A percentile compares a stretch with the other conserved stretches of the same genome.
These are phyloP conservation scores for Centaurea solstitialis DNA, from an alignment of 129 eudicot species.

Conservation along the genomic window DNA sequence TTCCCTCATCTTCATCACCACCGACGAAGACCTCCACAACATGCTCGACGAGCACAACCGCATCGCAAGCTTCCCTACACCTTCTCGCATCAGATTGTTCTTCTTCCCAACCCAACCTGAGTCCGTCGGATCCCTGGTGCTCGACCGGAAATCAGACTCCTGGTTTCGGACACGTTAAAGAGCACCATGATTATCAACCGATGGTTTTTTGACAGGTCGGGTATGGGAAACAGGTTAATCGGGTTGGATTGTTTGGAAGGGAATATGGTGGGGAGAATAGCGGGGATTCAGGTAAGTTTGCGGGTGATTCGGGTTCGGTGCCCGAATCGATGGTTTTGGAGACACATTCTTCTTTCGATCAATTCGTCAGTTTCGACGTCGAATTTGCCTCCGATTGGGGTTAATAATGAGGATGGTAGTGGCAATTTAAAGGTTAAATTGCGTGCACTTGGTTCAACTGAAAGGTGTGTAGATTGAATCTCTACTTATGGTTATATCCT, in stretches of 20 bases:
- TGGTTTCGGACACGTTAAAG: constrained; percentile 85
- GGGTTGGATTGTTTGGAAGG: constrained; percentile 39
- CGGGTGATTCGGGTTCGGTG: constrained; percentile 42
- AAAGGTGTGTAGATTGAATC: constrained; percentile 46
- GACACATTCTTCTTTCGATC: constrained; percentile 72
- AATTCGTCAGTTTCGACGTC: constrained; percentile 60
- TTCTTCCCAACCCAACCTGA: constrained; percentile 61
- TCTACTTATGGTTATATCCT: background rate
- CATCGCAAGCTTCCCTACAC: constrained; percentile 26
- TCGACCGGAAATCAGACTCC: constrained; percentile 63
- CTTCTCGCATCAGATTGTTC: constrained; percentile 67
- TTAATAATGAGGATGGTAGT: constrained; percentile 45
- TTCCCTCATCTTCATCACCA: constrained; percentile 60
- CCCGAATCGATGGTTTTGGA: constrained; percentile 81
- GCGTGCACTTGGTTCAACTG: constrained; percentile 51
- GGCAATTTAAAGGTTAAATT: constrained; percentile 39
- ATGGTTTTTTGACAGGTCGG: constrained; percentile 52
- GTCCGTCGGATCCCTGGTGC: constrained; percentile 44
- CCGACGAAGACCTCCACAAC: constrained; percentile 74
- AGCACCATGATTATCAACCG: constrained; percentile 56
- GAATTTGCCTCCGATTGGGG: constrained; percentile 50
- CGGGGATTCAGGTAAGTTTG: constrained; percentile 33
- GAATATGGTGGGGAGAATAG: constrained; percentile 42
- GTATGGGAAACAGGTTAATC: constrained; percentile 38
- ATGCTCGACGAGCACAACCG: constrained; percentile 88